Conservation (phyloP, 164 flowering plant genomes). For the Liriodendron chinense region DNA sequence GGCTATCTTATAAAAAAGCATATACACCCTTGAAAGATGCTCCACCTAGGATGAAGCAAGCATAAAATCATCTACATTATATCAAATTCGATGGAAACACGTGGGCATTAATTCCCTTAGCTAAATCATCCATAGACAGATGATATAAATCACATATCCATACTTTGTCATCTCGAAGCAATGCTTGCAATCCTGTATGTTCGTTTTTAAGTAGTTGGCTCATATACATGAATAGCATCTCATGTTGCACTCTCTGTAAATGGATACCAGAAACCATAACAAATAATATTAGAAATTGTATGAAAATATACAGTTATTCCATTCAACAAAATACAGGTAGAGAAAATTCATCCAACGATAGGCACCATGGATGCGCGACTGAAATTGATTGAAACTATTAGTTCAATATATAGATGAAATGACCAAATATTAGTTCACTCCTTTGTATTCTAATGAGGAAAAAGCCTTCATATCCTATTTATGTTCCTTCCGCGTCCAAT, state of each 20-base stretch:
- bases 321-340: background rate
- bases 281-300: background rate
- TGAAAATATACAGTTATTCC: background rate
- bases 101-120: too few species aligned
- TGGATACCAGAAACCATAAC: background rate
- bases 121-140: background rate
- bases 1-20: background rate
- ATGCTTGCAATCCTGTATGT: slow-evolving; percentile 81
- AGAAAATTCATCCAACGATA: background rate
- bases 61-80: background rate
- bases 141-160: background rate
- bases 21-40: background rate
- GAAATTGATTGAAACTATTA: background rate
- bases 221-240: slow-evolving; percentile 31
- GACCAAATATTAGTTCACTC: background rate
- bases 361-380: background rate
- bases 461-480: background rate
- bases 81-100: background rate
- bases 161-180: slow-evolving; percentile 90
- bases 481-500: background rate
- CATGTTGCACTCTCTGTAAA: slow-evolving; percentile 26
- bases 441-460: background rate
- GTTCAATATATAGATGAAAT: background rate
- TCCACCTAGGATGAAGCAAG: background rate
- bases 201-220: slow-evolving; percentile 81